phyloP scores from a whole-genome alignment of 192 early-diverging fungal species.

The Coemansia sp. region DNA sequence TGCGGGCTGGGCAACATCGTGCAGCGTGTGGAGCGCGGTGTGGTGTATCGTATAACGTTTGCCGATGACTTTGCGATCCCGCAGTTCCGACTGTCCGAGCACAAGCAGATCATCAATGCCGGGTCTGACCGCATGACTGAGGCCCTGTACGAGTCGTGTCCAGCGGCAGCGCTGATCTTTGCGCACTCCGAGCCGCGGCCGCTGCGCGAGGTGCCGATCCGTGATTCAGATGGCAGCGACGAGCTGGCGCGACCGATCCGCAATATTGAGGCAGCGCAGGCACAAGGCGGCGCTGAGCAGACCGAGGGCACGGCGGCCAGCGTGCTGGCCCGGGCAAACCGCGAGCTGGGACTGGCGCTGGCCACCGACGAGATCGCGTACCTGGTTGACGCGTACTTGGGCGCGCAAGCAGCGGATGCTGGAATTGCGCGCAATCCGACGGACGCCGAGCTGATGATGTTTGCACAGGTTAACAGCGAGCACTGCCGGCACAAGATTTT shows the following conservation, averaged over 20 bases:
- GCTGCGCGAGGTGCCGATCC: conserved; percentile 59
- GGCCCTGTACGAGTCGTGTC: conserved; percentile 61
- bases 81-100: conserved; percentile 40
- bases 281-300: not conserved
- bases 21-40: conserved; percentile 84
- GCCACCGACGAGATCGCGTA: conserved; percentile 97
- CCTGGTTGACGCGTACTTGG: conserved; percentile 77
- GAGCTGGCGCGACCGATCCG: conserved; percentile 22
- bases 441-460: conserved; percentile 99
- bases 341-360: conserved; percentile 87
- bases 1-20: conserved; percentile 77
- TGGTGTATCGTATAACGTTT: conserved; percentile 64
- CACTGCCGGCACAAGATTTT: conserved; percentile 99
- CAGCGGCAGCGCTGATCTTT: conserved; percentile 65
- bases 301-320: conserved; percentile 22
- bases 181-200: conserved; percentile 57
- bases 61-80: conserved; percentile 21
- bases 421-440: conserved; percentile 82
- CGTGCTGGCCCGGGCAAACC: conserved; percentile 76
- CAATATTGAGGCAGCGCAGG: conserved; percentile 13
- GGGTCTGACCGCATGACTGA: conserved; percentile 97
- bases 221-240: not conserved
- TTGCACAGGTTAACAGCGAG: conserved; percentile 99
- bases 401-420: conserved; percentile 36
- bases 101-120: conserved; percentile 49